Evolutionary conservation across 805 yeast species (phyloP).

Genomic region (Priceomyces medius): DNA sequence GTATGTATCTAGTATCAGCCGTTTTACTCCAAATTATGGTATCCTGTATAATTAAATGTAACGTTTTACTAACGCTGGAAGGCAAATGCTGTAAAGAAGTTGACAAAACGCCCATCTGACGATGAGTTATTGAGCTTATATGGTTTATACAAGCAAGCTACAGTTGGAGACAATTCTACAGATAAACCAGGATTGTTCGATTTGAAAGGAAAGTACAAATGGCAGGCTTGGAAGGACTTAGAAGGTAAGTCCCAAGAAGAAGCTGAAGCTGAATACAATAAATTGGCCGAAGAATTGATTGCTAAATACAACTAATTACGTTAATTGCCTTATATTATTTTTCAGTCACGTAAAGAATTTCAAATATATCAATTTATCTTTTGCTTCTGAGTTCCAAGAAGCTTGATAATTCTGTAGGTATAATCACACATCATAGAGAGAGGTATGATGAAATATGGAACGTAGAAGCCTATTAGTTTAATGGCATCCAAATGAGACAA

Average conservation of each 20-base stretch:
- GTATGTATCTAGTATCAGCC: conserved; percentile 17
- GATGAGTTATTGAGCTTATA: conserved; percentile 85
- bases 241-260: conserved; percentile 87
- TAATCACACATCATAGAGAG: conserved; percentile 52
- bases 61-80: conserved; percentile 19
- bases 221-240: conserved; percentile 93
- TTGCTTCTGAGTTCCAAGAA: conserved; percentile 2
- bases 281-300: conserved; percentile 60
- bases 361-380: neutral
- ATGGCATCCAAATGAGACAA: conserved; percentile 34
- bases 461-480: conserved; percentile 53
- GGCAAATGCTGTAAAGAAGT: conserved; percentile 79
- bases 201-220: conserved; percentile 93
- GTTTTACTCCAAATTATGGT: neutral
- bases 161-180: conserved; percentile 89
- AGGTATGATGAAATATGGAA: conserved; percentile 75
- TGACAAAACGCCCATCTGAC: conserved; percentile 77
- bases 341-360: neutral
- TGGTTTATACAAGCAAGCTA: conserved; percentile 95
- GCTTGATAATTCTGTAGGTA: conserved; percentile 14
- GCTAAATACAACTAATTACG: conserved; percentile 36
- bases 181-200: conserved; percentile 89
- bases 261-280: conserved; percentile 82
- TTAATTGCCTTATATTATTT: neutral
- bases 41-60: neutral